These are phyloP conservation scores for Populus hybrid DNA, from an alignment of 441 rosid genomes.

Conservation along the genomic window DNA sequence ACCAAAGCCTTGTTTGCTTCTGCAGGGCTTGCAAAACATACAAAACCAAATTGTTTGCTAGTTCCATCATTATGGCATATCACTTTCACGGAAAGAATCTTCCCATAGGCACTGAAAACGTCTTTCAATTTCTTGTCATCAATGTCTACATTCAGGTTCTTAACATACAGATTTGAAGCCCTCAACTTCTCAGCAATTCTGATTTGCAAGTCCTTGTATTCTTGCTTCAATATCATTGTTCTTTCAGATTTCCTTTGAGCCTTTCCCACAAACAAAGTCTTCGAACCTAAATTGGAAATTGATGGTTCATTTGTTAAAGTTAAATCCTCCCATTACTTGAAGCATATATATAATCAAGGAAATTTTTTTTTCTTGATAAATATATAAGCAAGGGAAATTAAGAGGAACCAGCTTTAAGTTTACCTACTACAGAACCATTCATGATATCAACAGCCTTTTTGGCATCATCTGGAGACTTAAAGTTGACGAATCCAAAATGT, in stretches of 20 bases:
- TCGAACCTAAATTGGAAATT: conserved; percentile 42
- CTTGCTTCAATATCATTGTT: conserved; percentile 36
- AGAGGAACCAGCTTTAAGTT: not conserved
- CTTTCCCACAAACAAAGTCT: conserved; percentile 53
- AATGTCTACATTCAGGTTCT: conserved; percentile 40
- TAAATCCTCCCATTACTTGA: not conserved
- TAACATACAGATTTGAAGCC: conserved; percentile 58
- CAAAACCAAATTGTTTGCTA: conserved; percentile 72
- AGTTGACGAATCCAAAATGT: conserved; percentile 74
- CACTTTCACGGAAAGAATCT: conserved; percentile 50
- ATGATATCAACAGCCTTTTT: conserved; percentile 47
- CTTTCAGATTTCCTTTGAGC: conserved; percentile 66
- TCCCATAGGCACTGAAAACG: conserved; percentile 45
- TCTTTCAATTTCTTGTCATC: conserved; percentile 43
- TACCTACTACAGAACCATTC: conserved; percentile 44
- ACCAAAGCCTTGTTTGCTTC: conserved; percentile 45
- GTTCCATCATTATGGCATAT: conserved; percentile 43
- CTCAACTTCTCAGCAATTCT: conserved; percentile 19
- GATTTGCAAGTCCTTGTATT: conserved; percentile 24
- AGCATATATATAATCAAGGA: not conserved
- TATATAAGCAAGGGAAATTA: not conserved
- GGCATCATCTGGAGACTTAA: conserved; percentile 51
- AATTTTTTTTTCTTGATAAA: not conserved
- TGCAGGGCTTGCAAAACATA: conserved; percentile 52
- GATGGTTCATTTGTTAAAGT: conserved; percentile 1